Evolutionary conservation across 1,284 basidiomycete genomes (phyloP).

Genomic region (Irpex lacteus): DNA sequence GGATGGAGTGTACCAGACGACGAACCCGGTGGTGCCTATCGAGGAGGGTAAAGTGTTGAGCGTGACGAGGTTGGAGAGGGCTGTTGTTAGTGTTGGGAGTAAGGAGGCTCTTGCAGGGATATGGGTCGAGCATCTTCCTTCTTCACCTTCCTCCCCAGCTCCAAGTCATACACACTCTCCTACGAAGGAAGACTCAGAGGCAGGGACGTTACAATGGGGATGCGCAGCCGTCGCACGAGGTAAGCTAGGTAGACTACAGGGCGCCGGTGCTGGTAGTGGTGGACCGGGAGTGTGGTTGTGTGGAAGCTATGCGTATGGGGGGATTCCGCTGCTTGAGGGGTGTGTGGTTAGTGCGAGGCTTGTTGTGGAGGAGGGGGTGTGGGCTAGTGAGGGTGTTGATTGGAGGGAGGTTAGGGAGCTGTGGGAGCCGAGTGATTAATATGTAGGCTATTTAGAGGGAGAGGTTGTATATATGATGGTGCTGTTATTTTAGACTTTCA

Average conservation of each 20-base stretch:
- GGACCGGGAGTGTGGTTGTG: conserved; percentile 56
- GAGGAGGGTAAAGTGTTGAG: conserved; percentile 48
- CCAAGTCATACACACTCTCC: conserved; percentile 9
- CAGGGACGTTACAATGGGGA: conserved; percentile 32
- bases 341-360: conserved; percentile 60
- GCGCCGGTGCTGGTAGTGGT: conserved; percentile 27
- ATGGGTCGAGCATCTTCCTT: conserved; percentile 27
- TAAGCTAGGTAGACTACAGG: conserved; percentile 49
- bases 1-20: conserved; percentile 61
- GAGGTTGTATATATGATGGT: no score
- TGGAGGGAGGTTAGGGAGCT: neutral
- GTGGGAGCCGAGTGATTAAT: no score
- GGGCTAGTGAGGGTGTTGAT: conserved; percentile 23
- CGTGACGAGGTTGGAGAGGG: conserved; percentile 59
- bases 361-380: conserved; percentile 47
- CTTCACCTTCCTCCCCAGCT: no score
- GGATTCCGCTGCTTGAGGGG: conserved; percentile 64
- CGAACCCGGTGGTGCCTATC: conserved; percentile 65
- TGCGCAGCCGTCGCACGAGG: conserved; percentile 33
- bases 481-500: no score
- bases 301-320: conserved; percentile 54
- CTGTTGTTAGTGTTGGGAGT: conserved; percentile 47
- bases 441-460: no score
- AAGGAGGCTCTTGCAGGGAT: conserved; percentile 49
- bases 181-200: neutral